Base-by-base conservation (phyloP, 306 rosid genomes). In the Casuarina glauca region DNA sequence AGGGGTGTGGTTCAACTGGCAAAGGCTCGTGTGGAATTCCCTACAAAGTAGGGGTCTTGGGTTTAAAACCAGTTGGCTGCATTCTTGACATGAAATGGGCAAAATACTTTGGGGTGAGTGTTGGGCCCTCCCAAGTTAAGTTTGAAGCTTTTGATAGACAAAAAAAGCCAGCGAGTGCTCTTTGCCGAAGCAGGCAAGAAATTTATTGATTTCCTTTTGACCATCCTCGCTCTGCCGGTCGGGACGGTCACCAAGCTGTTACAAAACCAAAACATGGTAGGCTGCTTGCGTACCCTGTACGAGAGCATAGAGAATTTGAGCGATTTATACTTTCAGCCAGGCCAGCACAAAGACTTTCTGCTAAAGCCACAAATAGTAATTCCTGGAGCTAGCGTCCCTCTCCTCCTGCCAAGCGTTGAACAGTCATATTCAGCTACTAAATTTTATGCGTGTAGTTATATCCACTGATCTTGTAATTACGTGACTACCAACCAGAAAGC, bases 131-230 rank as follows among this genome's bases (percentile, higher is more conserved):
- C 67, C 10, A 70, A 48, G 26, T 11, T 55, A 16, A 72, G 49
- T 9, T 20, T 74, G 72, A 79, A 70, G 32, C 80, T 81, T 17
- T 64, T 81, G 1, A 46, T 81, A 7, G 78, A 84, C 63, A 36
- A 50, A 2, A 43, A 60, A 9, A n/a, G 11, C 0, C 35, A 70
- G 0, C 73, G 32, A 36, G 73, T 84, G 19, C 62, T 76, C 0
- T 73, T 55, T 20, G 82, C 80, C 1, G 82, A 35, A 61, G 68
- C 43, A 32, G 58, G 38, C 17, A 76, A 73, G 13, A 69, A 50
- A 39, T 68, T 80, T 6, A 53, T 52, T 2, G 78, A 84, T 43
- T 80, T 84, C 44, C 84, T 84, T 3, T 76, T 80, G 52, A 11
- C 15, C 15, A 50, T 77, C 17, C 35, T 80, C 1, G 20, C 82